Evolutionary conservation across 805 yeast species (phyloP).

Genomic region (Huiozyma naganishii): DNA sequence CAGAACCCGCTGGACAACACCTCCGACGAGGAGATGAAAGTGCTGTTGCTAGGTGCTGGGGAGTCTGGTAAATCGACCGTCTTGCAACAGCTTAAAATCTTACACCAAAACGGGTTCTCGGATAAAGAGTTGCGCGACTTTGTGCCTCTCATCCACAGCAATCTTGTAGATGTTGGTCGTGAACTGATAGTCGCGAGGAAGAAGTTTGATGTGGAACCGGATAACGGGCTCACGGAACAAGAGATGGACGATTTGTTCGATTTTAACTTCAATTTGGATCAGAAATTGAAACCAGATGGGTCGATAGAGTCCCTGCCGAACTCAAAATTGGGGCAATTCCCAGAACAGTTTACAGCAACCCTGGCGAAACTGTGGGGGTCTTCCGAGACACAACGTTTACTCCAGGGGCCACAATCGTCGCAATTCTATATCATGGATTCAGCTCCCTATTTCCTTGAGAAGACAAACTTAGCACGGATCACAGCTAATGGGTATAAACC

Average conservation of each 20-base stretch:
- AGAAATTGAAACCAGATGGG: neutral
- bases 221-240: slow-evolving; percentile 6
- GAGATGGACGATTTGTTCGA: slow-evolving; percentile 8
- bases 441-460: slow-evolving; percentile 61
- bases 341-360: slow-evolving; percentile 34
- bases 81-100: slow-evolving; percentile 32
- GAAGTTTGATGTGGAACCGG: slow-evolving; percentile 32
- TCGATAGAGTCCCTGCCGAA: neutral
- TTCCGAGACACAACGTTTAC: slow-evolving; percentile 45
- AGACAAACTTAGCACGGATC: slow-evolving; percentile 40
- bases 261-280: slow-evolving; percentile 2
- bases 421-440: slow-evolving; percentile 80
- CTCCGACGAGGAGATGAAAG: slow-evolving; percentile 33
- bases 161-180: slow-evolving; percentile 66
- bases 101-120: slow-evolving; percentile 27
- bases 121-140: slow-evolving; percentile 59
- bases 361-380: slow-evolving; percentile 45
- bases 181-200: slow-evolving; percentile 57
- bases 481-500: slow-evolving; percentile 52
- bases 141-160: slow-evolving; percentile 68
- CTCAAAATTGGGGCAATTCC: slow-evolving; percentile 28
- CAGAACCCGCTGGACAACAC: neutral
- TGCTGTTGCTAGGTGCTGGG: slow-evolving; percentile 78
- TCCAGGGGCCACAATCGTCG: slow-evolving; percentile 45
- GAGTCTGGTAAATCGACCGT: slow-evolving; percentile 30